Conservation (phyloP, 2,329 filamentous ascomycete species). For the Exophiala bonariae region DNA sequence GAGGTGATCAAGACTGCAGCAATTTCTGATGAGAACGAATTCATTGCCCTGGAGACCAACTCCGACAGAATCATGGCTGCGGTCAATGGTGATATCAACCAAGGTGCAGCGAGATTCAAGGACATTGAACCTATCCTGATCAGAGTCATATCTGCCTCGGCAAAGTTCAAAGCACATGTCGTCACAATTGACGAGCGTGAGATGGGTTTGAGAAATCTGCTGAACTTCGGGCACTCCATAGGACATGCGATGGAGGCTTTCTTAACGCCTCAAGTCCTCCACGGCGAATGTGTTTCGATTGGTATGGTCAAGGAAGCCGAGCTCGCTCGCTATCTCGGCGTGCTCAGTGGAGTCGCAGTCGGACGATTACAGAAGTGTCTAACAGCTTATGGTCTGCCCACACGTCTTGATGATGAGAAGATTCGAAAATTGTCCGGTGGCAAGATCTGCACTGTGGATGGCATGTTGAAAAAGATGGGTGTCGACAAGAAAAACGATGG, state of each 20-base stretch:
- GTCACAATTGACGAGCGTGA: slow-evolving; percentile 94
- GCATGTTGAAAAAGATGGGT: slow-evolving; percentile 87
- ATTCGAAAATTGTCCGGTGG: slow-evolving; percentile 80
- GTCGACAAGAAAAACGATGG: slow-evolving; percentile 99
- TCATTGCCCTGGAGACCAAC: slow-evolving; percentile 78
- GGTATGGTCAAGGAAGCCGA: slow-evolving; percentile 99
- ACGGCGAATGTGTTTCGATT: slow-evolving; percentile 93
- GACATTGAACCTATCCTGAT: slow-evolving; percentile 71
- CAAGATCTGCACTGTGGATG: slow-evolving; percentile 83
- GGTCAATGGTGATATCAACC: slow-evolving; percentile 61
- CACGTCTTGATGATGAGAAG: slow-evolving; percentile 77
- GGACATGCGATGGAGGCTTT: slow-evolving; percentile 96
- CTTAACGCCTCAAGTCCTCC: slow-evolving; percentile 88
- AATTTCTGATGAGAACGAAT: slow-evolving; percentile 90
- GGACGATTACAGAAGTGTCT: slow-evolving; percentile 90
- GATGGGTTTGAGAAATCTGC: slow-evolving; percentile 85
- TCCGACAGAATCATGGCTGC: slow-evolving; percentile 73
- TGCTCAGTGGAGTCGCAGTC: slow-evolving; percentile 82
- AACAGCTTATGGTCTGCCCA: slow-evolving; percentile 87
- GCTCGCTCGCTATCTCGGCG: slow-evolving; percentile 81
- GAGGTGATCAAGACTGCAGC: slow-evolving; percentile 97
- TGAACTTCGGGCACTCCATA: slow-evolving; percentile 98
- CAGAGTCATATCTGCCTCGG: slow-evolving; percentile 82
- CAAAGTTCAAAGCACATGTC: slow-evolving; percentile 89
- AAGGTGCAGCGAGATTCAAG: slow-evolving; percentile 62